Percentiles rank a stretch among this genome's conserved stretches.
phyloP scores from a whole-genome alignment of 495 filamentous ascomycete genomes.

The Cryomyces minteri region DNA sequence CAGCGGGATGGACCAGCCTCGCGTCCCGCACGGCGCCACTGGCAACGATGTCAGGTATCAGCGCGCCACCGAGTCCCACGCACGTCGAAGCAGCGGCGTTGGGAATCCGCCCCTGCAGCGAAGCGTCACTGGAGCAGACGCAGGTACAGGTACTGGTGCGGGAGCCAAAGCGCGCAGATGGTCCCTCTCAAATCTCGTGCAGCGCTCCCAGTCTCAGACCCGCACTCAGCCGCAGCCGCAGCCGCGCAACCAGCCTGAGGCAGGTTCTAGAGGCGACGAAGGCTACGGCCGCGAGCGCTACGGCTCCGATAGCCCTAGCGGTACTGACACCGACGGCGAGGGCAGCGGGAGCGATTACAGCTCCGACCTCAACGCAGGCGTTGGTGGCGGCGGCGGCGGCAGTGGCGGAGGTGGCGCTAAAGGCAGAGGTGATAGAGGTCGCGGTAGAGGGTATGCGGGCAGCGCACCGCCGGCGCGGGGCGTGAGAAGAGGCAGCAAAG shows the following conservation, averaged over 20 bases:
- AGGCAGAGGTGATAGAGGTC: neutral
- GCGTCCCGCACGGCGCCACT: too few species aligned
- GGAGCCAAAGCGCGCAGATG: too few species aligned
- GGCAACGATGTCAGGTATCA: too few species aligned
- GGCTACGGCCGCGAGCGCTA: neutral
- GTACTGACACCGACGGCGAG: neutral
- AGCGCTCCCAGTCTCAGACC: neutral
- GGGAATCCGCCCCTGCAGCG: too few species aligned
- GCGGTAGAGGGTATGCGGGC: neutral
- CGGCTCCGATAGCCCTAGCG: neutral
- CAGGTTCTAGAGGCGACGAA: neutral
- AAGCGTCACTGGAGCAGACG: too few species aligned
- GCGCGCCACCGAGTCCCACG: too few species aligned
- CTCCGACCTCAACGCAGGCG: neutral
- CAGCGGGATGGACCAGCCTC: too few species aligned
- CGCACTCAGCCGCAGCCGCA: neutral
- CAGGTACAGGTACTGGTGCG: too few species aligned
- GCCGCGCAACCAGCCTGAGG: neutral
- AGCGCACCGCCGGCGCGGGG: neutral
- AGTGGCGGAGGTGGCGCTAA: neutral
- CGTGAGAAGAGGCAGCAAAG: neutral
- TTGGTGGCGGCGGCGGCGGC: neutral
- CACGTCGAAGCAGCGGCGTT: too few species aligned
- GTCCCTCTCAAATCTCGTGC: too few species aligned
- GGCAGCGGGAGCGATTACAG: neutral